Evolutionary conservation across 2,329 filamentous ascomycete genomes (phyloP), one percentile per base, ranked within the genome.

Genomic region (Neonectria faginata): DNA sequence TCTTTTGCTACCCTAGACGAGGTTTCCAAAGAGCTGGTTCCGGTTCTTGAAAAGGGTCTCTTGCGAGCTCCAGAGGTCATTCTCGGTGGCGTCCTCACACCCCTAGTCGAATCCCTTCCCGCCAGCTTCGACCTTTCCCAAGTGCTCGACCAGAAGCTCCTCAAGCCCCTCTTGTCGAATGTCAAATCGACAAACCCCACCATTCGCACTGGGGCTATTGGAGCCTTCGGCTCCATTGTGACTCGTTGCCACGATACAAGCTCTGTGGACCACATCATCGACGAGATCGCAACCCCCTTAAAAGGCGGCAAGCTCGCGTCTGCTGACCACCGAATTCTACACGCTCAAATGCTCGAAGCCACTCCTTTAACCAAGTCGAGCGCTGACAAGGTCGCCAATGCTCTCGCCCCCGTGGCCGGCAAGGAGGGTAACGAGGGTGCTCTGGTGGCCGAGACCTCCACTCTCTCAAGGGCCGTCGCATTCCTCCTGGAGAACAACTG

Each of bases 381-480:
- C 42, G 91, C 92, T 0, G 84, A 86, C 62, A 91, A 91, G 69
- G 84, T 95, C 31, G 85, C 89, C 1, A 81, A 84, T 54, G 88
- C 87, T 7, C 84, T 98, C 63, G 88, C 91, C 7, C 79, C 88
- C 18, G 83, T 93, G 14, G 89, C 92, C 18, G 81, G 86, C 7
- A 97, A 97, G 75, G 96, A 99, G 79, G 90, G 94, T 8, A 98
- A 97, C 72, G 96, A 99, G 78, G 82, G 85, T 39, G 94, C 94
- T 45, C 82, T 97, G 27, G 85, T 88, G 45, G 89, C 92, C 10
- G 93, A 97, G 77, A 89, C 94, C 7, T 84, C 85, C 36, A 87
- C 92, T 5, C 84, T 98, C 60, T 85, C 88, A 57, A 86, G 86
- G 64, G 91, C 92, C 71, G 80, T 91, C 36, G 80, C 82, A 11